A percentile compares a stretch with the other conserved stretches of the same genome.
phyloP scores from a whole-genome alignment of 2,329 filamentous ascomycete species.

The Akanthomyces uredinophilus region DNA sequence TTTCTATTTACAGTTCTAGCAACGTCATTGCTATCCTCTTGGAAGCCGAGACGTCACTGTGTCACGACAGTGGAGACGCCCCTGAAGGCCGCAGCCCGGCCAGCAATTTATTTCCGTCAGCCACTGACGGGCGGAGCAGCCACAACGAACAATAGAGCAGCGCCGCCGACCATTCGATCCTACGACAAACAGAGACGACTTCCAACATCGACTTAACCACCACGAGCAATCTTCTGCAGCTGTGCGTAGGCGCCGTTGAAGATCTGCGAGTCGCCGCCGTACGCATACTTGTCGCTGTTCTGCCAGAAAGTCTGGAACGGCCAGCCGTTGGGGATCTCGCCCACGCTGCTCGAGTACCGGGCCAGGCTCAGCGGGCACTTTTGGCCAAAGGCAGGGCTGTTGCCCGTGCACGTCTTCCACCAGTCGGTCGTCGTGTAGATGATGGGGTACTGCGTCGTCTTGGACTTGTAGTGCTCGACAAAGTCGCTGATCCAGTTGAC shows the following conservation, averaged over 20 bases:
- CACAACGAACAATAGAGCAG: neutral
- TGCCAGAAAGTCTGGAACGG: slow-evolving; percentile 46
- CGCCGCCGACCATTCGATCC: neutral
- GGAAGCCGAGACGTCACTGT: neutral
- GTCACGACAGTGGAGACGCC: neutral
- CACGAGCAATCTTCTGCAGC: slow-evolving; percentile 21
- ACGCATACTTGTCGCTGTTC: slow-evolving; percentile 18
- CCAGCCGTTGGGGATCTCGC: slow-evolving; percentile 47
- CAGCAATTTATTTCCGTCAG: neutral
- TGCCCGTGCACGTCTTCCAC: slow-evolving; percentile 50
- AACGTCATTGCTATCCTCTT: neutral
- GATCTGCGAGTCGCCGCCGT: slow-evolving; percentile 20
- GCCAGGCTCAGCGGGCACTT: slow-evolving; percentile 46
- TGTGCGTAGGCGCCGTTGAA: slow-evolving; percentile 21
- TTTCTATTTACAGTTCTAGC: neutral
- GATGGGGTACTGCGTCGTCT: slow-evolving; percentile 44
- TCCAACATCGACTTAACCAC: neutral
- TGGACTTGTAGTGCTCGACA: slow-evolving; percentile 42
- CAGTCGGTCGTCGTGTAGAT: slow-evolving; percentile 49
- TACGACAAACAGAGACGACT: neutral
- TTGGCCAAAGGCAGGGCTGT: slow-evolving; percentile 38
- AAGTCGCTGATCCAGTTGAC: slow-evolving; percentile 50
- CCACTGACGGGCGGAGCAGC: neutral
- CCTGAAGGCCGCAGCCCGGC: neutral
- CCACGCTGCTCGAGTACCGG: slow-evolving; percentile 35